Conservation (phyloP, 2,329 filamentous ascomycete genomes). For the Metarhizium anisopliae region DNA sequence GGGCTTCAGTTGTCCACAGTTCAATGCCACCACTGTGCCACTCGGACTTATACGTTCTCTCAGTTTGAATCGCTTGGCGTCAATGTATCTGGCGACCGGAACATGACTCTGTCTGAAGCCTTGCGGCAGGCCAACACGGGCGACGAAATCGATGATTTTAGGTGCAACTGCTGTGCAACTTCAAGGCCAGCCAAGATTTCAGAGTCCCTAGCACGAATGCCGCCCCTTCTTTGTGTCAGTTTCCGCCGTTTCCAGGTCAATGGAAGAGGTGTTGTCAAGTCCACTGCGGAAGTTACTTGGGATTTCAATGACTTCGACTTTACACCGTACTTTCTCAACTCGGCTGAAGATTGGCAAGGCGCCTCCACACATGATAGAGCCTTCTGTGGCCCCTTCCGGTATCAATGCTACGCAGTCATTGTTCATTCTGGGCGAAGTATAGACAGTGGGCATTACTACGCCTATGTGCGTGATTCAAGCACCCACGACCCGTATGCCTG, state of each 20-base stretch:
- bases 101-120: slow-evolving; percentile 47
- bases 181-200: slow-evolving; percentile 52
- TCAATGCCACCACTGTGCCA: slow-evolving; percentile 53
- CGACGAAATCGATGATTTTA: slow-evolving; percentile 58
- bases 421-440: slow-evolving; percentile 62
- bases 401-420: slow-evolving; percentile 81
- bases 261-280: slow-evolving; percentile 44
- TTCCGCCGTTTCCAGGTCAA: slow-evolving; percentile 52
- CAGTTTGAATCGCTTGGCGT: slow-evolving; percentile 46
- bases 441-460: slow-evolving; percentile 71
- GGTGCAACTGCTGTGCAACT: slow-evolving; percentile 66
- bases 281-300: slow-evolving; percentile 64
- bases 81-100: slow-evolving; percentile 22
- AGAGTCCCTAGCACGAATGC: slow-evolving; percentile 70
- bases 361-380: slow-evolving; percentile 24
- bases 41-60: slow-evolving; percentile 35
- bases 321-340: slow-evolving; percentile 31
- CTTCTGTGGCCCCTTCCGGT: slow-evolving; percentile 53
- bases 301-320: slow-evolving; percentile 61
- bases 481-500: slow-evolving; percentile 34
- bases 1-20: slow-evolving; percentile 66
- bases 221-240: slow-evolving; percentile 68
- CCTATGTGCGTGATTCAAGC: slow-evolving; percentile 53
- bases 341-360: slow-evolving; percentile 19
- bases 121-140: slow-evolving; percentile 60